A percentile compares a stretch with the other conserved stretches of the same genome.
Conservation (phyloP, 495 filamentous ascomycete genomes). For the Annulohypoxylon bovei region DNA sequence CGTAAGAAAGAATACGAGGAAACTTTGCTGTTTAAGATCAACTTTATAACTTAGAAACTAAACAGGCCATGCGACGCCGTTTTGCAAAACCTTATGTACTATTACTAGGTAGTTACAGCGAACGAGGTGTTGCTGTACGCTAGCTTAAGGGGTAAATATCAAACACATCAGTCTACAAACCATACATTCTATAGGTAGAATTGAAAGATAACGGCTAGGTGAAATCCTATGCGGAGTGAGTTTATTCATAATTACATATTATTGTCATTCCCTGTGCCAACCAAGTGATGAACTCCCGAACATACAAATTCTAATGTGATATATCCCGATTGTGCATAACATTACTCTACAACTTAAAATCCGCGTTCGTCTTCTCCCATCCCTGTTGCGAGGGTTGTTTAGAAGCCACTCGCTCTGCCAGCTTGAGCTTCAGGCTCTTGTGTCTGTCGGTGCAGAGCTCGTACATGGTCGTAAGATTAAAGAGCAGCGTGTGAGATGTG, state of each 20-base stretch:
- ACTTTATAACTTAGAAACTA: no score
- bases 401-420: constrained; percentile 75
- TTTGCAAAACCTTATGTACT: no score
- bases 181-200: no score
- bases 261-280: neutral
- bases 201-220: no score
- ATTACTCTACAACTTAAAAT: constrained; percentile 77
- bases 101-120: no score
- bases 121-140: no score
- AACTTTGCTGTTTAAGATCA: no score
- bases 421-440: constrained; percentile 69
- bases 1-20: no score
- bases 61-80: no score
- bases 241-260: neutral
- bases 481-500: constrained; percentile 78
- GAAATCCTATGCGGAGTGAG: no score
- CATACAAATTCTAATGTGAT: neutral
- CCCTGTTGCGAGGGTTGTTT: constrained; percentile 51
- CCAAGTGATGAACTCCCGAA: neutral
- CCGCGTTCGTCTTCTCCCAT: constrained; percentile 74
- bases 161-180: no score
- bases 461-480: constrained; percentile 91
- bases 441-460: constrained; percentile 87
- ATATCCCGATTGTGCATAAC: constrained; percentile 17
- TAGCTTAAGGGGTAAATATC: no score